Percentiles rank a stretch among this genome's conserved stretches.
These are phyloP conservation scores for Mycena galopus DNA, from an alignment of 768 basidiomycete genomes.

Conservation along the genomic window DNA sequence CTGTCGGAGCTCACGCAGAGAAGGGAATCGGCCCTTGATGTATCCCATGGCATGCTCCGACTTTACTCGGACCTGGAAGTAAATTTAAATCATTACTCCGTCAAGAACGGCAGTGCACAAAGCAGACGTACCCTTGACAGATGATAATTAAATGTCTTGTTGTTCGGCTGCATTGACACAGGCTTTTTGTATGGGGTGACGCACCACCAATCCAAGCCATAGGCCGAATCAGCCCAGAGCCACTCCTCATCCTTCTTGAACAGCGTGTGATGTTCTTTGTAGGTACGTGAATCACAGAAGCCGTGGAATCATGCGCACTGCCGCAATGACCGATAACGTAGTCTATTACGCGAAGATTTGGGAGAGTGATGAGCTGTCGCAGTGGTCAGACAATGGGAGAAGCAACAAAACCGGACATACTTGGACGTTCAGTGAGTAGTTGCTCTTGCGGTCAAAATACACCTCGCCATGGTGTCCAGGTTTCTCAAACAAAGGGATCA, in stretches of 20 bases:
- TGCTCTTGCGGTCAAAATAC: slow-evolving; percentile 41
- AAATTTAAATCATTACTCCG: too few species aligned
- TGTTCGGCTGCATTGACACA: too few species aligned
- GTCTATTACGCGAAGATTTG: slow-evolving; percentile 28
- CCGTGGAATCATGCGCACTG: slow-evolving; percentile 28
- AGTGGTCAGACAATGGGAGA: too few species aligned
- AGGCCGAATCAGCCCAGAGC: too few species aligned
- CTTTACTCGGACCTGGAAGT: slow-evolving; percentile 40
- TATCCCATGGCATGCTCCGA: slow-evolving; percentile 45
- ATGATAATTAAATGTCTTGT: too few species aligned
- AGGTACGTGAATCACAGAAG: slow-evolving; percentile 35
- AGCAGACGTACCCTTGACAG: too few species aligned
- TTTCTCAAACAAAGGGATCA: slow-evolving; percentile 34
- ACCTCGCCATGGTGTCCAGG: slow-evolving; percentile 50
- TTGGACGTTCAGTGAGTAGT: slow-evolving; percentile 31
- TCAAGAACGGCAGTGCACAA: too few species aligned
- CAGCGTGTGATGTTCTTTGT: too few species aligned
- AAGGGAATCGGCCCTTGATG: slow-evolving; percentile 44
- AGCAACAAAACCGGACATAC: slow-evolving; percentile 3
- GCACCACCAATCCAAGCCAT: too few species aligned
- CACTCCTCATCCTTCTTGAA: too few species aligned
- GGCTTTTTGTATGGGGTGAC: too few species aligned
- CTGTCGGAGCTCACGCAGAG: slow-evolving; percentile 41
- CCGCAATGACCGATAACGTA: slow-evolving; percentile 29
- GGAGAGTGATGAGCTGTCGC: slow-evolving; percentile 22